These are phyloP conservation scores for Didymella exigua DNA, from an alignment of 2,329 filamentous ascomycete genomes.

Conservation along the genomic window DNA sequence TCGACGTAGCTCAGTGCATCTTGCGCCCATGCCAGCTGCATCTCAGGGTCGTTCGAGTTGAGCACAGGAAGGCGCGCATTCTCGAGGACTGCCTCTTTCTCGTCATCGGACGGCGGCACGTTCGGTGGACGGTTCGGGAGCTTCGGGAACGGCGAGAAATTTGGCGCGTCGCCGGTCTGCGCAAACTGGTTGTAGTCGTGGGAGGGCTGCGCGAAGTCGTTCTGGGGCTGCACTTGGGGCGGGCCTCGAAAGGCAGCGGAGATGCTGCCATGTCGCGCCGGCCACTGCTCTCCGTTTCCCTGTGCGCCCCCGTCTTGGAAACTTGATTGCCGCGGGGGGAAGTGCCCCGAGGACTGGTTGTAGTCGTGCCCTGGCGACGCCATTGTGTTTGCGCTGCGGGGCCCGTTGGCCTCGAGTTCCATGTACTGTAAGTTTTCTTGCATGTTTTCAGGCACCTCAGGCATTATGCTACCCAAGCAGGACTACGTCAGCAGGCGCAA, in stretches of 20 bases:
- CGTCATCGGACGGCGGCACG: conserved; percentile 90
- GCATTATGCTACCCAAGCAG: conserved; percentile 72
- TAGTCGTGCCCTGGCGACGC: conserved; percentile 40
- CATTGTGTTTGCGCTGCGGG: conserved; percentile 34
- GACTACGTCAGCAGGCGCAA: conserved; percentile 41
- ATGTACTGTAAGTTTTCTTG: conserved; percentile 91
- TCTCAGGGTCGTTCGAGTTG: conserved; percentile 91
- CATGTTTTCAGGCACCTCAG: conserved; percentile 95
- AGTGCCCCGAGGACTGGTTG: conserved; percentile 34
- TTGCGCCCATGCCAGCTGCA: conserved; percentile 96
- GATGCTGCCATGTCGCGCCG: conserved; percentile 43
- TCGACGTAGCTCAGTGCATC: conserved; percentile 91
- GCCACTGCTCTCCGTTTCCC: conserved; percentile 36
- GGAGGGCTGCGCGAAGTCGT: conserved; percentile 34
- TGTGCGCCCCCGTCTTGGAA: conserved; percentile 31
- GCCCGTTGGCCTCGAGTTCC: conserved; percentile 75
- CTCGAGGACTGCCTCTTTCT: conserved; percentile 89
- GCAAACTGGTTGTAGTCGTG: conserved; percentile 50
- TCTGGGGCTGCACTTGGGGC: conserved; percentile 40
- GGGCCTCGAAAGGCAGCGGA: conserved; percentile 46
- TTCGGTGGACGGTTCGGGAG: conserved; percentile 79
- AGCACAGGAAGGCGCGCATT: conserved; percentile 82
- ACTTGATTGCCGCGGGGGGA: conserved; percentile 41
- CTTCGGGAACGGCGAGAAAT: conserved; percentile 91
- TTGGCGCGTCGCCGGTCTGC: conserved; percentile 63